Evolutionary conservation across 257 asterid genomes (phyloP), one percentile per base, ranked within the genome.

Genomic region (Echites panduratus): DNA sequence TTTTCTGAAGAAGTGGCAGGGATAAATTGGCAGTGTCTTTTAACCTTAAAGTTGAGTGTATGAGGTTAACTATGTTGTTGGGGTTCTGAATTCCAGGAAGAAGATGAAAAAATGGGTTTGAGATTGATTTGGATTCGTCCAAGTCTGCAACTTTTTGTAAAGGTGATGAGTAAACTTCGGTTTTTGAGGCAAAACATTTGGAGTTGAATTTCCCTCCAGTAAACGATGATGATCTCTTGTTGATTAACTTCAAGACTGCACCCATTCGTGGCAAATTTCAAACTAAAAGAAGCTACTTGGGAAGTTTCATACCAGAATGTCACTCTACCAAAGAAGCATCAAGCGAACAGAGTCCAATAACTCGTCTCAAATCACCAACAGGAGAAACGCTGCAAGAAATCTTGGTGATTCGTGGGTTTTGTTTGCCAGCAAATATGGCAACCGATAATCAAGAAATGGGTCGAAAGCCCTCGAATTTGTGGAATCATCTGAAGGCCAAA

Each of bases 71-170:
- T 9, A 88, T 62, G 74, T 91, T 88, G 81, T 84, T 86, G 2
- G 97, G 97, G 77, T 91, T 91, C 58, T 85, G 84, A 69, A 84
- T 78, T 65, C 82, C 80, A 7, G 93, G 88, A 49, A 94, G 88
- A 69, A 94, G 84, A 81, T 81, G 84, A 87, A 83, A 85, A 26
- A 91, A 73, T 14, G 96, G 87, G 76, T 79, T 88, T 74, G 82
- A 64, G 62, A 79, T 29, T 35, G 86, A 80, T 26, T 59, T 77
- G 77, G 73, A 13, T 47, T 58, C 74, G 70, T 24, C n/a, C 57
- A 68, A 64, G 10, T 57, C 66, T 58, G 62, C 52, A 27, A 76
- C 56, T 20, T 50, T 68, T 73, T 86, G 95, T 70, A 87, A 77
- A 38, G 84, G 61, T 32, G 88, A 74, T 71, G 70, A 78, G n/a